Conservation (phyloP, 352 stramenopile species). For the Phytophthora sp. region DNA sequence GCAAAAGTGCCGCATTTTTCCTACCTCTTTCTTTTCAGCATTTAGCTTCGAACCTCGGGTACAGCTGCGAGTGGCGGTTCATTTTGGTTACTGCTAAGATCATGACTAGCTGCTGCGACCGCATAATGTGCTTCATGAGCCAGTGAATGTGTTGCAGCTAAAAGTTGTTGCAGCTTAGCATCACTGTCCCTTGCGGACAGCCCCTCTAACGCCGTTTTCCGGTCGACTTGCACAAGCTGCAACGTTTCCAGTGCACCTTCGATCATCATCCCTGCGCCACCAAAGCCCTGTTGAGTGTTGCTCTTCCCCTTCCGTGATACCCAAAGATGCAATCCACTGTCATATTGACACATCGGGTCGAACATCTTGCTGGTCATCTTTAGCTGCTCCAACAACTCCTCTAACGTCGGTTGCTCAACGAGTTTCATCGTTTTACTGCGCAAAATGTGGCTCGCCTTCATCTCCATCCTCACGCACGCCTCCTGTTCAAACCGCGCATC, state of each 20-base stretch:
- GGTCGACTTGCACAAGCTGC: conserved; percentile 44
- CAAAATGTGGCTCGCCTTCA: conserved; percentile 38
- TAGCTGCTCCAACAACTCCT: conserved; percentile 58
- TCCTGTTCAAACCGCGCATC: conserved; percentile 64
- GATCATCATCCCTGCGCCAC: conserved; percentile 1
- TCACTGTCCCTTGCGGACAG: background rate
- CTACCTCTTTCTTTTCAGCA: background rate
- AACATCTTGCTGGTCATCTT: conserved; percentile 44
- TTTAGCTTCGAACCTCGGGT: conserved; percentile 21
- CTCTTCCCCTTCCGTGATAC: conserved; percentile 31
- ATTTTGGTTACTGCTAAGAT: conserved; percentile 14
- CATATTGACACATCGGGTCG: conserved; percentile 49
- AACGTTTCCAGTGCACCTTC: conserved; percentile 30
- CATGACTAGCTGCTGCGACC: conserved; percentile 1
- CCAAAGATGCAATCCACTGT: conserved; percentile 51
- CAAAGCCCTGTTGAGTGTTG: conserved; percentile 1
- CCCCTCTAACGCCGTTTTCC: conserved; percentile 8
- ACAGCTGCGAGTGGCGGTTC: conserved; percentile 18
- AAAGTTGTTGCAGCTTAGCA: conserved; percentile 20
- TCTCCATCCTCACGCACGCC: conserved; percentile 51
- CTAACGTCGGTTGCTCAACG: conserved; percentile 47
- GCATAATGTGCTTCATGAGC: conserved; percentile 5
- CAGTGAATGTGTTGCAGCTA: conserved; percentile 19
- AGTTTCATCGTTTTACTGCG: conserved; percentile 66
- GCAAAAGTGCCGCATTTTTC: conserved; percentile 2